Evolutionary conservation across 179 eudicot genomes (phyloP), one percentile per base, ranked within the genome.

Genomic region (Sideroxylon spinosum): DNA sequence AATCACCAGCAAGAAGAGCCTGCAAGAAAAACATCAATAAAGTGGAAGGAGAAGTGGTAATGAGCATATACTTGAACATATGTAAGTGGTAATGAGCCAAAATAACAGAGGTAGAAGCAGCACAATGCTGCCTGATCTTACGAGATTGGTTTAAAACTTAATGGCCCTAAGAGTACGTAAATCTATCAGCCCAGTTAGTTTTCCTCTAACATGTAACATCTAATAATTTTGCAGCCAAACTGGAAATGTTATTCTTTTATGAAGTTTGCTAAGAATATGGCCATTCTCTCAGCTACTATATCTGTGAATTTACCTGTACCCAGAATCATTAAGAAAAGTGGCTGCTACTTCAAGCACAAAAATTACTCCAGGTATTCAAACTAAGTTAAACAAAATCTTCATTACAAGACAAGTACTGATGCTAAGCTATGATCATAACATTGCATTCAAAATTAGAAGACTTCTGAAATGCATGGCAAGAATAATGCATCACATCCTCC

Each of bases 1-100:
- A 93, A 55, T 63, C 85, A 84, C 89, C 84, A 49, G 98, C 97
- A 76, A 95, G 95, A 84, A 95, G 86, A 78, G 98, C 89, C 98
- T 95, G 86, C n/a, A 12, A 75, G 72, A 71, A 50, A 49, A 72
- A 61, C 23, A 12, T n/a, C 49, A 74, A 20, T 16, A 61, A 60
- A 63, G 46, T 62, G 59, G 8, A 32, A 73, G 52, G 19, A 70
- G 48, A 37, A 49, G 10, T 13, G 56, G 14, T 44, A 7, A 67
- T 50, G 19, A 62, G 26, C 61, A 65, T 76, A 11, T 74, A 9
- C 22, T 16, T 61, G 28, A 37, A 74, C 12, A 48, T 64, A 11
- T 25, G 52, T 19, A 4, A 63, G 46, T 23, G 17, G 64, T 22
- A 23, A 48, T 26, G 48, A 63, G 48, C 28, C 10, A 75, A 25